Evolutionary conservation across 371 early-diverging fungal species (phyloP).

Genomic region (Phascolomyces articulosus): DNA sequence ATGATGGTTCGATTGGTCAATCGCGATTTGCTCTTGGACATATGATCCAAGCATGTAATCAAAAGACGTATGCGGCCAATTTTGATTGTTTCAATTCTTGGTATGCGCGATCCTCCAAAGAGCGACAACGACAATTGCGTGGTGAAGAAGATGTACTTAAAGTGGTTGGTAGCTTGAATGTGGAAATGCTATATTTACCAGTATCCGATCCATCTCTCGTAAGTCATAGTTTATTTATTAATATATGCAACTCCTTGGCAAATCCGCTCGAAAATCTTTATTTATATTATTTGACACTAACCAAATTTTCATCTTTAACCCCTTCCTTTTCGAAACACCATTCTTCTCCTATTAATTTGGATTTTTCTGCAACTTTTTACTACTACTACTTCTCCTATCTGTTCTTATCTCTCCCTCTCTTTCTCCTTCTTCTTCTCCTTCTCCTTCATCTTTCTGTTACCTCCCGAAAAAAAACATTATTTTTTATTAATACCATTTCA

Average conservation of each 20-base stretch:
- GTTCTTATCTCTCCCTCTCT: no score
- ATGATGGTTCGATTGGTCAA: conserved; percentile 50
- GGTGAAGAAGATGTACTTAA: conserved; percentile 21
- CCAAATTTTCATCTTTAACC: no score
- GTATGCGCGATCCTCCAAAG: conserved; percentile 28
- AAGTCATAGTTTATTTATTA: no score
- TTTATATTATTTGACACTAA: no score
- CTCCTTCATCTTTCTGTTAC: neutral
- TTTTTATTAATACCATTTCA: no score
- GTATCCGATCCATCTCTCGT: conserved; percentile 28
- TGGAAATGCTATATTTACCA: conserved; percentile 35
- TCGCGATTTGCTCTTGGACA: conserved; percentile 42
- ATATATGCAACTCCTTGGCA: no score
- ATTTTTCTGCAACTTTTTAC: no score
- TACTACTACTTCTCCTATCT: no score
- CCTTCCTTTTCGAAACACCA: no score
- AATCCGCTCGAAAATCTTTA: no score
- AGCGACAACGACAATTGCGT: conserved; percentile 28
- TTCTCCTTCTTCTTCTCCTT: neutral
- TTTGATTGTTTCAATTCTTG: conserved; percentile 55
- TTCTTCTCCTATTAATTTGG: no score
- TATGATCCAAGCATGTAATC: conserved; percentile 44
- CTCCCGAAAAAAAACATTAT: no score
- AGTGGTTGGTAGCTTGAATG: conserved; percentile 28
- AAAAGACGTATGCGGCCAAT: conserved; percentile 35